A percentile compares a stretch with the other conserved stretches of the same genome.
Conservation (phyloP, 148 eudicot species). For the Silene latifolia region DNA sequence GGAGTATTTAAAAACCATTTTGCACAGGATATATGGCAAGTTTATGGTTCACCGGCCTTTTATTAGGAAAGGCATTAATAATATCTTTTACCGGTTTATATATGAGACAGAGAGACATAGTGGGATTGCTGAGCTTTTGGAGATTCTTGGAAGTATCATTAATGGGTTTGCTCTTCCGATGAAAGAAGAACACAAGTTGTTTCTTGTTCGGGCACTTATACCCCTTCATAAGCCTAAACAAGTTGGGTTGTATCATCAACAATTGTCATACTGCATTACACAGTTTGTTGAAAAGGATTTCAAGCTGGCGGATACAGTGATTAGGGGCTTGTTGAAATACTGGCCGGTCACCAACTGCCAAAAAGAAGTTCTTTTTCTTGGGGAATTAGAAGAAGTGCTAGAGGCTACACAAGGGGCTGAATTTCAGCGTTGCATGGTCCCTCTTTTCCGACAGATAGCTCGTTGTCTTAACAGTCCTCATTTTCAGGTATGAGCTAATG, state of each 20-base stretch:
- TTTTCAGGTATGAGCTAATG: slow-evolving; percentile 47
- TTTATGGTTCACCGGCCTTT: slow-evolving; percentile 48
- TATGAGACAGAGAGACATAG: slow-evolving; percentile 1
- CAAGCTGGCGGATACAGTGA: slow-evolving; percentile 59
- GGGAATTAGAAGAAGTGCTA: slow-evolving; percentile 69
- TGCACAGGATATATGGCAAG: slow-evolving; percentile 82
- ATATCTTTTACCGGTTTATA: slow-evolving; percentile 7
- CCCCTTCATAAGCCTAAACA: slow-evolving; percentile 17
- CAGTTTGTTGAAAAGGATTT: slow-evolving; percentile 81
- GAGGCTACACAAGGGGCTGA: slow-evolving; percentile 65
- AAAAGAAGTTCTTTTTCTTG: slow-evolving; percentile 68
- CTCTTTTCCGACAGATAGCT: slow-evolving; percentile 62
- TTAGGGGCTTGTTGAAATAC: slow-evolving; percentile 68
- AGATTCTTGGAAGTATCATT: slow-evolving; percentile 1
- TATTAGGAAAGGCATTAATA: slow-evolving; percentile 8
- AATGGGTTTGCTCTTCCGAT: slow-evolving; percentile 13
- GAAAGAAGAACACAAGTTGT: slow-evolving; percentile 13
- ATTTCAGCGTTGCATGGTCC: slow-evolving; percentile 65
- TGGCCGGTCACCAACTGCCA: slow-evolving; percentile 78
- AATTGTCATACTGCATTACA: slow-evolving; percentile 61
- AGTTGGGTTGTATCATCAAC: slow-evolving; percentile 57
- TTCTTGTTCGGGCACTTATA: slow-evolving; percentile 3
- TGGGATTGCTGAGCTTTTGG: slow-evolving; percentile 11
- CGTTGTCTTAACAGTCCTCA: slow-evolving; percentile 57
- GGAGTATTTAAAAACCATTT: slow-evolving; percentile 78